phyloP scores from a whole-genome alignment of 1,284 basidiomycete species.

The Grifola frondosa region DNA sequence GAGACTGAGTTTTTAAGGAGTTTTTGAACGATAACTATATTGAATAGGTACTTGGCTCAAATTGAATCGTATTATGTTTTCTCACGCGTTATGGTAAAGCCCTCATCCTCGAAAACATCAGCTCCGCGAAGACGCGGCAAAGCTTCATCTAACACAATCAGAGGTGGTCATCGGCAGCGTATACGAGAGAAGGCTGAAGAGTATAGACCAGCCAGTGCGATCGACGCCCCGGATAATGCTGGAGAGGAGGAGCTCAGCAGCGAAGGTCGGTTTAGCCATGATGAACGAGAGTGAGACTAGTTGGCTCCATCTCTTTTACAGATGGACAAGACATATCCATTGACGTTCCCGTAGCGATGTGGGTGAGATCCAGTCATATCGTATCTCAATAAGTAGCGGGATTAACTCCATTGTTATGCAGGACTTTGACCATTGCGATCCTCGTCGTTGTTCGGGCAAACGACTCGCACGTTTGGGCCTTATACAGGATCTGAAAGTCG shows the following conservation, averaged over 20 bases:
- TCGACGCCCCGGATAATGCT: slow-evolving; percentile 7
- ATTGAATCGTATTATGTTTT: too few relatives aligned
- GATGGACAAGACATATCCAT: slow-evolving; percentile 35
- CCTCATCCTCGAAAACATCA: neutral
- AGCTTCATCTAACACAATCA: neutral
- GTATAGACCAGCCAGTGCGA: slow-evolving; percentile 19
- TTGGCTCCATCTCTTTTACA: neutral
- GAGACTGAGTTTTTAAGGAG: neutral
- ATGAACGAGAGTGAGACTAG: slow-evolving; percentile 12
- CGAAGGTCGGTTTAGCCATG: slow-evolving; percentile 2
- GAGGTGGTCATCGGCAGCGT: too few relatives aligned
- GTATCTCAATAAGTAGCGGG: too few relatives aligned
- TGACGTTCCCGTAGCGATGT: slow-evolving; percentile 82
- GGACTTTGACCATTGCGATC: slow-evolving; percentile 99
- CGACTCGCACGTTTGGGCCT: slow-evolving; percentile 86
- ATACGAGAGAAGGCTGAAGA: too few relatives aligned
- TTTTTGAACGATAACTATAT: neutral
- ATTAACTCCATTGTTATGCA: slow-evolving; percentile 32
- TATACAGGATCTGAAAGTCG: slow-evolving; percentile 82
- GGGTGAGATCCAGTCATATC: slow-evolving; percentile 59
- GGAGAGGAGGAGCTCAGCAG: neutral
- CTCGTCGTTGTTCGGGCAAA: slow-evolving; percentile 92
- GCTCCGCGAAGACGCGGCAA: neutral
- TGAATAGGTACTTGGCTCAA: neutral
- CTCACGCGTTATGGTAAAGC: slow-evolving; percentile 8